Percentiles rank a stretch among this genome's conserved stretches.
Conservation (phyloP, 2,329 filamentous ascomycete genomes). For the Pseudopyricularia javanii region DNA sequence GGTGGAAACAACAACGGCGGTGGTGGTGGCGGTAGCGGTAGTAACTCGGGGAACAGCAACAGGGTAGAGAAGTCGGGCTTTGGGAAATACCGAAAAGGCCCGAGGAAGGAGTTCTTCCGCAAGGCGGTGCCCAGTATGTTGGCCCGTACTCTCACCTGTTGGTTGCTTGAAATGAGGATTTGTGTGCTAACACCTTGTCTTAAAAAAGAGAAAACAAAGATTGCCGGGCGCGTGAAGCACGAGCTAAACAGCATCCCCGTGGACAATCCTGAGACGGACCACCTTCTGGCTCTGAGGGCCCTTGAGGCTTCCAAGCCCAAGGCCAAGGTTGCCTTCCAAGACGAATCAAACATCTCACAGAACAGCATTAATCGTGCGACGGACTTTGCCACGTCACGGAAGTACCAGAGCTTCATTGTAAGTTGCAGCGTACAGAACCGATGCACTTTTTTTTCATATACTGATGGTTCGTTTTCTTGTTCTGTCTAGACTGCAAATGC, state of each 20-base stretch:
- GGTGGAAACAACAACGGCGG: slow-evolving; percentile 12
- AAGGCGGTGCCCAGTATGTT: slow-evolving; percentile 60
- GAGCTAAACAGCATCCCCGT: slow-evolving; percentile 66
- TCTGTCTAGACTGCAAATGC: slow-evolving; percentile 2
- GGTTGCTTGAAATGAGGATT: slow-evolving; percentile 12
- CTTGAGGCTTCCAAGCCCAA: slow-evolving; percentile 49
- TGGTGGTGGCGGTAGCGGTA: neutral
- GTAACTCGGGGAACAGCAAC: neutral
- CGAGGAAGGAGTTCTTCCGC: slow-evolving; percentile 43
- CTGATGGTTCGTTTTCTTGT: neutral
- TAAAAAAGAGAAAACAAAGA: slow-evolving; percentile 58
- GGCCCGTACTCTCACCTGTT: neutral
- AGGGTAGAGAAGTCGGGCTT: slow-evolving; percentile 29
- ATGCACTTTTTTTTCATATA: neutral
- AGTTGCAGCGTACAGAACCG: slow-evolving; percentile 16
- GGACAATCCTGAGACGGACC: slow-evolving; percentile 56
- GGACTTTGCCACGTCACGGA: slow-evolving; percentile 35
- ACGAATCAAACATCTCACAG: slow-evolving; percentile 25
- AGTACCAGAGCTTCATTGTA: slow-evolving; percentile 45
- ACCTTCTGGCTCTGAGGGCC: slow-evolving; percentile 45
- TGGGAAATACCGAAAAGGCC: slow-evolving; percentile 10
- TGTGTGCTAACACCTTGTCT: neutral
- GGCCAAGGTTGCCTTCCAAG: slow-evolving; percentile 39
- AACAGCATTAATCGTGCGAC: slow-evolving; percentile 41
- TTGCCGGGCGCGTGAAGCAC: slow-evolving; percentile 61